Evolutionary conservation across 192 early-diverging fungal genomes (phyloP).

Genomic region (Coemansia sp.): DNA sequence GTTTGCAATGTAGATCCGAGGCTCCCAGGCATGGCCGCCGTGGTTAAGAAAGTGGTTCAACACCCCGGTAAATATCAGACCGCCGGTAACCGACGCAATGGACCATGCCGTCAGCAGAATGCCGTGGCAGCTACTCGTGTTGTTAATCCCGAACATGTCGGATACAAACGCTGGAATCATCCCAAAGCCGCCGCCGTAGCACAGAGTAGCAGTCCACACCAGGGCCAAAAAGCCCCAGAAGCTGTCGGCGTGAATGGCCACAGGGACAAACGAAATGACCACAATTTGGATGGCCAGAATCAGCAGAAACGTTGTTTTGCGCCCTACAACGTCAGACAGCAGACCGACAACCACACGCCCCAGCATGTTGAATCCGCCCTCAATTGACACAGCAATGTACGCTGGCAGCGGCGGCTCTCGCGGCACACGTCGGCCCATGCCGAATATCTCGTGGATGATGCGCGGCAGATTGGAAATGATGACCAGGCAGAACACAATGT

Average conservation of each 20-base stretch:
- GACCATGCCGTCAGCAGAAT: constrained; percentile 76
- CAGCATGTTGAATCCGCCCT: constrained; percentile 61
- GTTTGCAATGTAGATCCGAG: constrained; percentile 57
- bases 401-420: constrained; percentile 23
- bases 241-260: constrained; percentile 52
- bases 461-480: constrained; percentile 58
- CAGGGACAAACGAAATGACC: constrained; percentile 57
- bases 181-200: constrained; percentile 76
- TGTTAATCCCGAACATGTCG: constrained; percentile 73
- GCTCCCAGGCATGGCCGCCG: constrained; percentile 50
- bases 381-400: constrained; percentile 57
- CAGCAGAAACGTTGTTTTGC: constrained; percentile 63
- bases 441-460: constrained; percentile 57
- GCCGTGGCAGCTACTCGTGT: constrained; percentile 73
- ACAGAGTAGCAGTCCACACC: constrained; percentile 62
- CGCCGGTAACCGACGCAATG: constrained; percentile 64
- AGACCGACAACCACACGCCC: constrained; percentile 57
- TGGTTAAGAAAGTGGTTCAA: constrained; percentile 52
- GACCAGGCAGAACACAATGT: constrained; percentile 61
- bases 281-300: constrained; percentile 57
- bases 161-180: constrained; percentile 72
- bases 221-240: constrained; percentile 58
- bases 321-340: constrained; percentile 57
- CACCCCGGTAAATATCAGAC: constrained; percentile 64
- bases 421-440: constrained; percentile 35